Evolutionary conservation across 176 grass and related monocot species (phyloP).

Genomic region (Avena atlantica): DNA sequence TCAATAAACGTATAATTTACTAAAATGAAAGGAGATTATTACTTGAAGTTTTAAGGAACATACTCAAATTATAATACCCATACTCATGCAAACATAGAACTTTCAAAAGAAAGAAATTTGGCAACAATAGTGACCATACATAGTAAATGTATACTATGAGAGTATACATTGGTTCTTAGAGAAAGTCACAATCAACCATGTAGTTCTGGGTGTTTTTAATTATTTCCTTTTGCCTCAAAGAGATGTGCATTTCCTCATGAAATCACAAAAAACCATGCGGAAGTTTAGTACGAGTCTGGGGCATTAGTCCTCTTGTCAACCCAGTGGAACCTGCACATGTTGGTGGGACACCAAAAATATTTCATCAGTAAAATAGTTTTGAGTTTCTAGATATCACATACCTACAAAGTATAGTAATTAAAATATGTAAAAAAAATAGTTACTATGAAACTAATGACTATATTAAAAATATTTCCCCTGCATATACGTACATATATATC

Average conservation of each 20-base stretch:
- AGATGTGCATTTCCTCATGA: background rate
- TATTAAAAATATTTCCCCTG: too few species aligned
- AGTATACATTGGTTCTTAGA: background rate
- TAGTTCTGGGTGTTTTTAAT: background rate
- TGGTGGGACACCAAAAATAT: background rate
- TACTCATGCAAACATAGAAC: background rate
- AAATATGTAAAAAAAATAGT: background rate
- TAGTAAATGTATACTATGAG: background rate
- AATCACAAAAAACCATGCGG: background rate
- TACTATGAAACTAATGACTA: too few species aligned
- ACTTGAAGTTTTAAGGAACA: background rate
- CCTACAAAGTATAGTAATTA: background rate
- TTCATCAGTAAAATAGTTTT: background rate
- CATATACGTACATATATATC: too few species aligned
- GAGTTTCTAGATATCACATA: background rate
- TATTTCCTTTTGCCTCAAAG: background rate
- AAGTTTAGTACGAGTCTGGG: background rate
- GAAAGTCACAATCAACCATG: background rate
- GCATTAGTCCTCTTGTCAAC: background rate
- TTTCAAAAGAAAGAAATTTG: background rate
- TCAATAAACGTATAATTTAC: background rate
- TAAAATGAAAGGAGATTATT: background rate
- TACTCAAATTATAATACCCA: background rate
- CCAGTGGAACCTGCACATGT: background rate
- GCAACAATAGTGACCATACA: background rate